Base-by-base conservation (phyloP, 2,329 filamentous ascomycete genomes). In the Myriosclerotinia duriaeana region DNA sequence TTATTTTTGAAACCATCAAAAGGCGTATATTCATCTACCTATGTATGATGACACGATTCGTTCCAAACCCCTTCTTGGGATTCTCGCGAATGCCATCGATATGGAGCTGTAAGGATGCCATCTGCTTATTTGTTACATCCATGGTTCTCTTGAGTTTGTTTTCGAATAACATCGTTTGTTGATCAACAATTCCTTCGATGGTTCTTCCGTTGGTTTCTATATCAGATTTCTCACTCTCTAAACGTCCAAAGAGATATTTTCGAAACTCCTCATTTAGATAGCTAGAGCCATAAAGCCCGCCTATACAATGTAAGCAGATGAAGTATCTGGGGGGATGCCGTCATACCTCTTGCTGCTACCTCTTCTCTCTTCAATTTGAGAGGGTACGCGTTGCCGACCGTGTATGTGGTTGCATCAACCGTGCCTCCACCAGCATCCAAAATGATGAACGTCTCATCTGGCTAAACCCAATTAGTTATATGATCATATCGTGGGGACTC, bases 351-450 rank as follows among this genome's bases (percentile, higher is more conserved):
- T 1, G 72, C 66, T n/a, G 60, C 42, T 15, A 72, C 69, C 8
- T 69, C 58, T 59, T 74, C 72, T 38, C 63, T 53, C 42, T 65
- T 64, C 15, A 76, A 63, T 42, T 71, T 61, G 22, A 74, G 62
- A 5, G 74, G 72, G 7, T 63, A 65, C 2, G 42, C 61, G 17
- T 66, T 58, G 46, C 63, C 69, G 14, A 76, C 69, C 14, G 62
- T 70, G 56, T 75, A 76, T 1, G 72, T 74, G 12, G 69, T 72
- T 14, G 67, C 67, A 59, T 76, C 74, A 22, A 74, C 72, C 15
- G 73, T 74, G 26, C 73, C 74, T 34, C 74, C 74, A 48, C 74
- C 74, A 61, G 69, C 66, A 62, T 73, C 71, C 5, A 75, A 50
- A 20, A 75, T 53, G 5, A 73, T 44, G 54, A 73, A 73, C 1